Conservation (phyloP, 2,329 filamentous ascomycete genomes). For the Cladophialophora yegresii region DNA sequence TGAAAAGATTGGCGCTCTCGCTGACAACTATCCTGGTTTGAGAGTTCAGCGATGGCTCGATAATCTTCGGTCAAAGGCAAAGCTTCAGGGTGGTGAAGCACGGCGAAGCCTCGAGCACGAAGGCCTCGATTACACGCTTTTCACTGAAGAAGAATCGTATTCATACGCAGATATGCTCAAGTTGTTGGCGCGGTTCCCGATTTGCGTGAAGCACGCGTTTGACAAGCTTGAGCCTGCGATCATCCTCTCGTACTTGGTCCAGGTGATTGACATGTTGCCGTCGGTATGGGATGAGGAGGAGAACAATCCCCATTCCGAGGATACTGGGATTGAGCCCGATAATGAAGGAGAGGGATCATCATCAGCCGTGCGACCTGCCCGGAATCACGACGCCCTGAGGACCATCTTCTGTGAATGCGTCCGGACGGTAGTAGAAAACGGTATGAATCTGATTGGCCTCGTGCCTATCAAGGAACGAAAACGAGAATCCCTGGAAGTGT, state of each 20-base stretch:
- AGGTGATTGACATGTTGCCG: conserved; percentile 1
- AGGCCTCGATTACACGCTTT: neutral
- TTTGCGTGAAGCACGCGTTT: neutral
- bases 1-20: neutral
- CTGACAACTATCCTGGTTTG: neutral
- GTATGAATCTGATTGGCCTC: conserved; percentile 1
- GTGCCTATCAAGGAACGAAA: neutral
- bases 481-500: neutral
- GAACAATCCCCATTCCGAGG: neutral
- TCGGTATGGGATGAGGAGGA: neutral
- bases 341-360: neutral
- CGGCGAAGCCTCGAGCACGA: neutral
- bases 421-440: neutral
- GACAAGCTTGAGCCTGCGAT: conserved; percentile 1
- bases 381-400: neutral
- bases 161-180: conserved; percentile 4
- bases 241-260: neutral
- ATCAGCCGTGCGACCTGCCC: neutral
- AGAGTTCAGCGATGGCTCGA: neutral
- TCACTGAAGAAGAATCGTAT: neutral
- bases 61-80: neutral
- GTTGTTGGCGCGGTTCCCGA: neutral
- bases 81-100: neutral
- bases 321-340: neutral
- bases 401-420: conserved; percentile 4